Evolutionary conservation across 108 stramenopile species (phyloP).

Genomic region (Cyclotella distinguenda): DNA sequence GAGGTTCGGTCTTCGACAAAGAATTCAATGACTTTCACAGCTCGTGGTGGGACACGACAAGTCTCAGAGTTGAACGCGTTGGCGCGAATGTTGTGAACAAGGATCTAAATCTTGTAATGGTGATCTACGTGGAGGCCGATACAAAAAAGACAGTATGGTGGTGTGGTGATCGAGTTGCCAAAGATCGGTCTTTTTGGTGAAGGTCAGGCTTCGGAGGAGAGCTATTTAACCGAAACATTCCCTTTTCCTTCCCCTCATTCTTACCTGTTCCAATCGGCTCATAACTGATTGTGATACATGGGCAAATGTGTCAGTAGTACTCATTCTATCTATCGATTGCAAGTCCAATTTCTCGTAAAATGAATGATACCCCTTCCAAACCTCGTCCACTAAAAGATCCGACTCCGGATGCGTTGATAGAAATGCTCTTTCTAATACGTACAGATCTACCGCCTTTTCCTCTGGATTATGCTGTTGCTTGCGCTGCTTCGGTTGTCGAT

Average conservation of each 20-base stretch:
- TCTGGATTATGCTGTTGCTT: slow-evolving; percentile 68
- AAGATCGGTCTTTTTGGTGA: no score
- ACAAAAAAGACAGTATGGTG: no score
- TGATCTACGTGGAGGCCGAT: no score
- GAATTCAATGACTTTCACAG: no score
- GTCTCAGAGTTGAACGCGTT: no score
- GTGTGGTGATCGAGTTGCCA: no score
- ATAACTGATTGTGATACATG: slow-evolving; percentile 46
- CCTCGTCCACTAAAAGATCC: slow-evolving; percentile 63
- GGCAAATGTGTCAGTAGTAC: slow-evolving; percentile 6
- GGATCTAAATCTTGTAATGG: no score
- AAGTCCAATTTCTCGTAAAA: slow-evolving; percentile 52
- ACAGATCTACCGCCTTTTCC: slow-evolving; percentile 97
- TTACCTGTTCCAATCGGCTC: slow-evolving; percentile 79
- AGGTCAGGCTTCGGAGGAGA: no score
- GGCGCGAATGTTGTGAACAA: no score
- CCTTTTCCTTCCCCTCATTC: slow-evolving; percentile 86
- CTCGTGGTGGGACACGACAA: no score
- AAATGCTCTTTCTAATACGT: slow-evolving; percentile 95
- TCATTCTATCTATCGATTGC: background rate
- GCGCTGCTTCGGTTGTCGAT: slow-evolving; percentile 32
- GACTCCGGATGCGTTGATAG: slow-evolving; percentile 87
- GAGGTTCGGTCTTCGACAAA: no score
- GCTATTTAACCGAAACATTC: slow-evolving; percentile 90
- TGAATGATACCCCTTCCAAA: slow-evolving; percentile 58